Conservation (phyloP, 73 alveolate genomes). For the Paramecium sexaurelia region DNA sequence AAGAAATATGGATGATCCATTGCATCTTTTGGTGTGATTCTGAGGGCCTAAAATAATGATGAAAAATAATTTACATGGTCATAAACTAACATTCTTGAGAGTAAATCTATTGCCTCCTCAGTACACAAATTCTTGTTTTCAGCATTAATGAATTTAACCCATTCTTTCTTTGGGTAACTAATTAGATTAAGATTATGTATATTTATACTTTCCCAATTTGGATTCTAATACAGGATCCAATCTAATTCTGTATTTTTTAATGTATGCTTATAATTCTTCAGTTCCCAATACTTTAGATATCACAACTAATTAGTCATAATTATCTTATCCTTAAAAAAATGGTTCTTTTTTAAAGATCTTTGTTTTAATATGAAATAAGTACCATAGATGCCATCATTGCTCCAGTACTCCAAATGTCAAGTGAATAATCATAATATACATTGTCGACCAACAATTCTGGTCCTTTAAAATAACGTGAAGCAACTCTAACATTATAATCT, state of each 20-base stretch:
- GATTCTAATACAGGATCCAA: conserved; percentile 74
- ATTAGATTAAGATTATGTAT: too few species aligned
- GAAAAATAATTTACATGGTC: conserved; percentile 83
- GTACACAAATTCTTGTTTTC: conserved; percentile 90
- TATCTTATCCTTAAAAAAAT: conserved; percentile 97
- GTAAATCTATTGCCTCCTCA: conserved; percentile 95
- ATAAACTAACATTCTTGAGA: conserved; percentile 93
- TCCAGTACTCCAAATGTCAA: conserved; percentile 94
- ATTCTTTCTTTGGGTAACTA: conserved; percentile 63
- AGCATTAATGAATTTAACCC: conserved; percentile 79
- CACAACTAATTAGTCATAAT: conserved; percentile 95
- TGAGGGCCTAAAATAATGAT: conserved; percentile 52
- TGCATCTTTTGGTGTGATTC: conserved; percentile 97
- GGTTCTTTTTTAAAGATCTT: conserved; percentile 97
- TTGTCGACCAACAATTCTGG: conserved; percentile 94
- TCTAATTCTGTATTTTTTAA: conserved; percentile 68
- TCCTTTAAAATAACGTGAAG: conserved; percentile 97
- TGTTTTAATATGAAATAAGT: not conserved
- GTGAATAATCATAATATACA: conserved; percentile 84
- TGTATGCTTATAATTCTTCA: conserved; percentile 75
- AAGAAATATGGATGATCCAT: conserved; percentile 95
- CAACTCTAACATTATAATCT: conserved; percentile 97
- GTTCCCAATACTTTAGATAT: conserved; percentile 97
- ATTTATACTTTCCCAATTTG: conserved; percentile 56
- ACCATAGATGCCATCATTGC: conserved; percentile 94